phyloP scores from a whole-genome alignment of 192 early-diverging fungal species.

The Entomortierella lignicola region DNA sequence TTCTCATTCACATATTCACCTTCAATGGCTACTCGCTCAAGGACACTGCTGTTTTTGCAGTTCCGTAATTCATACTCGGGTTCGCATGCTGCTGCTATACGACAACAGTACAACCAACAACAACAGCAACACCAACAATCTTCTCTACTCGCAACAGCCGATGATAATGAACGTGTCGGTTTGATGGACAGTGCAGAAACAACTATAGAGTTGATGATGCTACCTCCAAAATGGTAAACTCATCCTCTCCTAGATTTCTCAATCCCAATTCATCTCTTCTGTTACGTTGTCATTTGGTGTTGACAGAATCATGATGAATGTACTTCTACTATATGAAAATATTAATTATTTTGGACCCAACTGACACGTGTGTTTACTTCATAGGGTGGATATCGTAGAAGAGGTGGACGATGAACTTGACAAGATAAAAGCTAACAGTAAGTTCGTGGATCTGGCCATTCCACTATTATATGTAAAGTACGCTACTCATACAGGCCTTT shows the following conservation, averaged over 20 bases:
- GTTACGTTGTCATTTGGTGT: neutral
- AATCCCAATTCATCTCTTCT: neutral
- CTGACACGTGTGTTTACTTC: neutral
- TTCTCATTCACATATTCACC: neutral
- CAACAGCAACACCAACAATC: conserved; percentile 58
- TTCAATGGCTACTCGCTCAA: conserved; percentile 85
- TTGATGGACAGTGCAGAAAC: conserved; percentile 79
- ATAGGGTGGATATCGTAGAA: conserved; percentile 91
- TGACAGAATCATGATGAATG: neutral
- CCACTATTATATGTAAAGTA: too few species aligned
- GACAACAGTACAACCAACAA: conserved; percentile 52
- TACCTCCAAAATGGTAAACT: conserved; percentile 90
- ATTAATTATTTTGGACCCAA: neutral
- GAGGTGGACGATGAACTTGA: conserved; percentile 81
- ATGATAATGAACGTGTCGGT: conserved; percentile 59
- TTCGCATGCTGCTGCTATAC: conserved; percentile 33
- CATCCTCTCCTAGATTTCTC: neutral
- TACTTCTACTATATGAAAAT: neutral
- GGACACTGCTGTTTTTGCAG: conserved; percentile 93
- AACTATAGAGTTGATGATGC: conserved; percentile 88
- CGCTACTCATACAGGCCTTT: too few species aligned
- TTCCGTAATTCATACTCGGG: conserved; percentile 90
- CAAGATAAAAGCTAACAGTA: conserved; percentile 73
- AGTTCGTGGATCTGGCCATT: neutral
- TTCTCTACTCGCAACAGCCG: conserved; percentile 53